Evolutionary conservation across 2,329 filamentous ascomycete species (phyloP), one percentile per base, ranked within the genome.

Genomic region (Fusarium sp.): DNA sequence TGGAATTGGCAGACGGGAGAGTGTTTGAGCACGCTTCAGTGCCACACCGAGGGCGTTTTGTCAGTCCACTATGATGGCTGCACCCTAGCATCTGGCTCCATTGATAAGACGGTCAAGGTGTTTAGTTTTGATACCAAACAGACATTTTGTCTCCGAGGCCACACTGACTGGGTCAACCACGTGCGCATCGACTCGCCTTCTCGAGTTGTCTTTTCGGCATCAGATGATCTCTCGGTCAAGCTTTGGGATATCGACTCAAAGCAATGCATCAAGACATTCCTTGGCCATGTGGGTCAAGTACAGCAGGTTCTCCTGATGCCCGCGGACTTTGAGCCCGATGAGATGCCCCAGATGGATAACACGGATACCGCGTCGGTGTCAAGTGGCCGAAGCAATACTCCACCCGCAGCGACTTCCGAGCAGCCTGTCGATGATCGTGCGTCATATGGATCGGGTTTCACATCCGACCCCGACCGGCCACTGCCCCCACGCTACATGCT

Each of bases 1-100:
- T 99, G 96, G 96, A 97, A 99, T 76, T 98, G 94, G 94, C 89
- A 92, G 65, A 98, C 94, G 0, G 96, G 96, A 46, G 89, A 94
- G 73, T 94, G 93, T 73, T 86, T 98, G 58, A 92, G 91, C 49
- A 97, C 92, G 0, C 90, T 97, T 56, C 86, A 88, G 14, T 92
- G 91, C 22, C 96, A 98, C 76, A 88, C 85, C 19, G 91, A 90
- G 36, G 94, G 94, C 14, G 92, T 99, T 26, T 91, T 98, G 67
- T 91, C 91, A 22, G 87, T 98, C 10, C 92, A 98, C 80, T 97
- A 97, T 77, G 93, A 94, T 63, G 90, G 89, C 21, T 92, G 92
- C 57, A 90, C 94, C 47, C 85, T 98, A 19, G 95, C 93, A 1
- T 97, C 94, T 1, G 96, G 94, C 1, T 97, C 94, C 2, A 91